phyloP scores from a whole-genome alignment of 1,284 basidiomycete species.

The Agaricales sp. region DNA sequence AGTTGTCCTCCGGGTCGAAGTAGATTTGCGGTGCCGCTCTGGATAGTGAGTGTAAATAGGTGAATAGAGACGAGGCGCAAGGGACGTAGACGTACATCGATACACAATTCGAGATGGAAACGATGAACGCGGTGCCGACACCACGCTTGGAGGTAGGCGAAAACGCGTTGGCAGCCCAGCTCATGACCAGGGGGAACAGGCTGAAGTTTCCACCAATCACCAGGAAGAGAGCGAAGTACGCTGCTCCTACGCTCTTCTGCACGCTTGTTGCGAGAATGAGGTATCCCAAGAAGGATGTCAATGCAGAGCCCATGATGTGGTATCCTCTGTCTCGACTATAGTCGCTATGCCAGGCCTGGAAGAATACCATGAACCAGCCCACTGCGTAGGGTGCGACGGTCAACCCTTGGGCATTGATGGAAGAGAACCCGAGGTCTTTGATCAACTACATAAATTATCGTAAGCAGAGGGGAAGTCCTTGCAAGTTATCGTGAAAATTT shows the following conservation, averaged over 20 bases:
- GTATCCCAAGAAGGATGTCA: conserved; percentile 36
- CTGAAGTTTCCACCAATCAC: conserved; percentile 44
- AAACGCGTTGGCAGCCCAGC: conserved; percentile 46
- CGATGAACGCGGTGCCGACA: conserved; percentile 47
- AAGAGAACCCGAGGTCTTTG: no score
- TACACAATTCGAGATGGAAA: conserved; percentile 44
- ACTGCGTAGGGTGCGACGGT: no score
- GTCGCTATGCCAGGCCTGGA: no score
- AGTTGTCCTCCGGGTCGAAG: conserved; percentile 38
- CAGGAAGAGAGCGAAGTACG: conserved; percentile 46
- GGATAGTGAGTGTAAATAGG: conserved; percentile 2
- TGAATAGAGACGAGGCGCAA: neutral
- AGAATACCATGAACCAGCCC: no score
- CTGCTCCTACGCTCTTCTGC: conserved; percentile 37
- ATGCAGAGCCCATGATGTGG: conserved; percentile 39
- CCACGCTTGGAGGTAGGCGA: conserved; percentile 48
- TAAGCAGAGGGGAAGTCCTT: no score
- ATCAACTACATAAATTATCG: no score
- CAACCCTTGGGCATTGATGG: no score
- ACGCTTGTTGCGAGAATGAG: conserved; percentile 40
- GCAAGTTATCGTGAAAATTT: no score
- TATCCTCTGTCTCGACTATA: no score
- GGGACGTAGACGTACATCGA: conserved; percentile 34
- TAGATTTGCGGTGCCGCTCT: conserved; percentile 51
- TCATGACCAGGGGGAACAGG: conserved; percentile 48